Evolutionary conservation across 805 yeast species (phyloP), one percentile per base, ranked within the genome.

Genomic region (Candida methanosorbosa): DNA sequence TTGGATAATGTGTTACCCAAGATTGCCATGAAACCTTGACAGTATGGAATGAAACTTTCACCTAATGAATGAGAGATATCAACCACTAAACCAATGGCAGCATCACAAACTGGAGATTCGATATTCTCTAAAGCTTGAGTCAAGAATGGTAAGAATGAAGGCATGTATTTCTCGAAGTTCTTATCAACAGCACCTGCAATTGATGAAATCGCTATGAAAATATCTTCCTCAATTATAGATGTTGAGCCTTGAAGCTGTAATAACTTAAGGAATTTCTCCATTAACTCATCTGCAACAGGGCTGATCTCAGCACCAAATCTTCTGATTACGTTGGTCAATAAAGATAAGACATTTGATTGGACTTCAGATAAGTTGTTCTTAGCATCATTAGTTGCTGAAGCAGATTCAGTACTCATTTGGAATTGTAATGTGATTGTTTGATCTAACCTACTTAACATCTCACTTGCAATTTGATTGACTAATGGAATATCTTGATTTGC

Each of bases 31-130:
- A 90, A 72, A 4, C 80, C 81, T 39, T 77, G 78, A 42, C 83
- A 76, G 56, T 84, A 90, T 36, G 81, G 85, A 38, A 72, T 70
- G 45, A 88, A 75, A 19, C 68, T 68, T 18, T 67, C 70, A 22
- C 94, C 95, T 35, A 92, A 68, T 1, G 97, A 85, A 52, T 87
- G 94, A 9, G 94, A 75, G 46, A 90, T 79, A 61, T 92, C 98
- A 15, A 96, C 96, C 39, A 92, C 87, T 33, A 92, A 71, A 4
- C 98, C 97, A 38, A 92, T 87, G 3, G 97, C 95, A 5, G 95
- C 84, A 42, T 74, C 74, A 50, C 95, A 81, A 9, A 84, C 78
- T 26, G 88, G 82, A 4, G 86, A 77, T 26, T 85, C 95, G 8
- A 82, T 76, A 57, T 87, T 88, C 47, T 75, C 72, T 41, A 92